Evolutionary conservation across 805 yeast genomes (phyloP).

Genomic region (Candida dendrica): DNA sequence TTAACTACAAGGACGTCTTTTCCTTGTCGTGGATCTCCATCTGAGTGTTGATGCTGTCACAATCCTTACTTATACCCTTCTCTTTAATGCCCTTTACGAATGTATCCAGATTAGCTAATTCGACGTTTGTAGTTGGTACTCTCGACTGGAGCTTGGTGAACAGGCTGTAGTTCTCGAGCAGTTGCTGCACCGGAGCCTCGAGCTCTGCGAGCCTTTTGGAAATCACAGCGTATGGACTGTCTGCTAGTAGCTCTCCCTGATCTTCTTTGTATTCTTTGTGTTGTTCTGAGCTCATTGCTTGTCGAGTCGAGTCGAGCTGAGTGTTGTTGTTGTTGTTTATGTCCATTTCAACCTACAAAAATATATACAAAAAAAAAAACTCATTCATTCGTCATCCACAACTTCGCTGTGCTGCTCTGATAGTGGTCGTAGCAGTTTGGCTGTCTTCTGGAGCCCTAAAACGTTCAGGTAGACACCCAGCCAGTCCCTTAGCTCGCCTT

Average conservation of each 20-base stretch:
- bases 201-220: not conserved
- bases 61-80: too few species aligned
- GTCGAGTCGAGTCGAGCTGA: too few species aligned
- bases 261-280: too few species aligned
- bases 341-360: too few species aligned
- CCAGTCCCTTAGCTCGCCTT: constrained; percentile 14
- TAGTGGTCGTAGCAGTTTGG: too few species aligned
- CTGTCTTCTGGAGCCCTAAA: constrained; percentile 4
- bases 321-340: too few species aligned
- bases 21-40: not conserved
- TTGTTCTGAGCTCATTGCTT: too few species aligned
- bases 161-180: not conserved
- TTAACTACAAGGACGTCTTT: constrained; percentile 3
- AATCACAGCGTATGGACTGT: not conserved
- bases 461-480: constrained; percentile 8
- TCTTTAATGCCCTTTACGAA: not conserved
- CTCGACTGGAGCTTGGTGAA: too few species aligned
- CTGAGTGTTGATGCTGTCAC: not conserved
- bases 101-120: not conserved
- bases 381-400: too few species aligned
- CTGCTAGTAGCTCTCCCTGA: too few species aligned
- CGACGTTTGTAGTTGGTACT: not conserved
- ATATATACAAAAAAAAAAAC: too few species aligned
- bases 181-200: not conserved
- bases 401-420: too few species aligned